A percentile compares a stretch with the other conserved stretches of the same genome.
These are phyloP conservation scores for Plectosphaerella plurivora DNA, from an alignment of 2,329 filamentous ascomycete genomes.

Conservation along the genomic window DNA sequence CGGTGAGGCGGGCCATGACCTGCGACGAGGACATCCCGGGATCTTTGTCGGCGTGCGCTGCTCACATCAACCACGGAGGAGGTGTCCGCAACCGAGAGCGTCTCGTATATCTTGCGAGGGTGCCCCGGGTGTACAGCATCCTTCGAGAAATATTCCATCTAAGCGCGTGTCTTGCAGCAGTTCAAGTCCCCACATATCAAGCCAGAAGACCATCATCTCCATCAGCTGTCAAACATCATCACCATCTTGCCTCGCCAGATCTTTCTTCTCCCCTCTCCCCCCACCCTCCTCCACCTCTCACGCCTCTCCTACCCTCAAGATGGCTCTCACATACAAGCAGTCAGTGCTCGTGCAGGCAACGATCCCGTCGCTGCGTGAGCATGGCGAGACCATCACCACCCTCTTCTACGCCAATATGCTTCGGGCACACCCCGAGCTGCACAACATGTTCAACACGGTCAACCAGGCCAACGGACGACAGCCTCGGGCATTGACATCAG, in stretches of 20 bases:
- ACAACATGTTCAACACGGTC: constrained; percentile 61
- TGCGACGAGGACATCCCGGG: constrained; percentile 1
- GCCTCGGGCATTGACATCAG: constrained; percentile 16
- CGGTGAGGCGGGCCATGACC: constrained; percentile 2
- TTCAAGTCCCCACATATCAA: no score
- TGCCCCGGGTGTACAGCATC: no score
- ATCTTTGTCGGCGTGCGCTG: not conserved
- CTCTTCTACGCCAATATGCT: constrained; percentile 71
- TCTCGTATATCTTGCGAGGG: no score
- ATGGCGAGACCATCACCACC: constrained; percentile 65
- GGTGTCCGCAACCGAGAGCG: no score
- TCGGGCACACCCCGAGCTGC: constrained; percentile 58
- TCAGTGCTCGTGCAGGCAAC: constrained; percentile 64
- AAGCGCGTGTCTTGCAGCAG: no score
- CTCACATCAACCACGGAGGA: no score
- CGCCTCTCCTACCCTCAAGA: constrained; percentile 4
- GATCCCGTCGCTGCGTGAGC: constrained; percentile 61
- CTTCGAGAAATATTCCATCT: no score
- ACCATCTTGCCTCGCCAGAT: no score
- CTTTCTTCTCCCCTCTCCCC: not conserved
- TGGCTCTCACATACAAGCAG: constrained; percentile 49
- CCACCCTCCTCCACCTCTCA: not conserved
- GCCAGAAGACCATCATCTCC: no score
- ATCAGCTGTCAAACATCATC: no score
- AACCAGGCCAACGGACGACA: constrained; percentile 18